A percentile compares a stretch with the other conserved stretches of the same genome.
These are phyloP conservation scores for Dactylonectria macrodidyma DNA, from an alignment of 2,329 filamentous ascomycete species.

Conservation along the genomic window DNA sequence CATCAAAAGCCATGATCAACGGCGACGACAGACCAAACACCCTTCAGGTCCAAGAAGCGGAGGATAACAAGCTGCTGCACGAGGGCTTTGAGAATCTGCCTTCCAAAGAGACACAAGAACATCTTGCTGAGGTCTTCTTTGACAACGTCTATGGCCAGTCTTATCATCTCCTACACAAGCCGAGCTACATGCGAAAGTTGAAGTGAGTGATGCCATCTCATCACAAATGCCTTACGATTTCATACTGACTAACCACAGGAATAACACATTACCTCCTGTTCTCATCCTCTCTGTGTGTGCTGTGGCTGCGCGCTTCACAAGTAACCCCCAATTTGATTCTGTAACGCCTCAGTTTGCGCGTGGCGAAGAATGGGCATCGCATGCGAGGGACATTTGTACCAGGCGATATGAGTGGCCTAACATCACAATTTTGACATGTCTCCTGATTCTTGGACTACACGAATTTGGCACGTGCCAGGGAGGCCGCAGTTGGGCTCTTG, in stretches of 20 bases:
- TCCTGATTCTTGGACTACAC: constrained; percentile 89
- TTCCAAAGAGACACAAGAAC: constrained; percentile 89
- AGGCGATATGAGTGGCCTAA: constrained; percentile 95
- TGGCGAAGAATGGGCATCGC: constrained; percentile 91
- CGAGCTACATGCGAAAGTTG: constrained; percentile 93
- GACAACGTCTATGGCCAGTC: constrained; percentile 96
- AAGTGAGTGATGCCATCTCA: constrained; percentile 64
- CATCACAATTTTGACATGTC: constrained; percentile 93
- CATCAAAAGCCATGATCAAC: constrained; percentile 65
- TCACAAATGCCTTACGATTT: neutral
- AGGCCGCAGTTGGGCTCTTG: constrained; percentile 94
- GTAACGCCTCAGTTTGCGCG: constrained; percentile 84
- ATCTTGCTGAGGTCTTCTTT: constrained; percentile 95
- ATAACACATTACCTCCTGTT: constrained; percentile 83
- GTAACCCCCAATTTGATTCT: constrained; percentile 83
- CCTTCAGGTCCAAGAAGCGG: constrained; percentile 73
- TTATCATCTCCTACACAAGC: constrained; percentile 95
- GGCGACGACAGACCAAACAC: constrained; percentile 62
- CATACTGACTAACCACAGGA: constrained; percentile 47
- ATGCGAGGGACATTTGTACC: constrained; percentile 88
- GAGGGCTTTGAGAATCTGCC: constrained; percentile 90
- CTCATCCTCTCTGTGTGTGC: constrained; percentile 95
- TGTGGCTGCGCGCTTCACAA: constrained; percentile 94
- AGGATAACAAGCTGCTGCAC: constrained; percentile 82
- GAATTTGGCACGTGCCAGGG: constrained; percentile 98